Conservation (phyloP, 305 asterid genomes). For the Fraxinus sp. region DNA sequence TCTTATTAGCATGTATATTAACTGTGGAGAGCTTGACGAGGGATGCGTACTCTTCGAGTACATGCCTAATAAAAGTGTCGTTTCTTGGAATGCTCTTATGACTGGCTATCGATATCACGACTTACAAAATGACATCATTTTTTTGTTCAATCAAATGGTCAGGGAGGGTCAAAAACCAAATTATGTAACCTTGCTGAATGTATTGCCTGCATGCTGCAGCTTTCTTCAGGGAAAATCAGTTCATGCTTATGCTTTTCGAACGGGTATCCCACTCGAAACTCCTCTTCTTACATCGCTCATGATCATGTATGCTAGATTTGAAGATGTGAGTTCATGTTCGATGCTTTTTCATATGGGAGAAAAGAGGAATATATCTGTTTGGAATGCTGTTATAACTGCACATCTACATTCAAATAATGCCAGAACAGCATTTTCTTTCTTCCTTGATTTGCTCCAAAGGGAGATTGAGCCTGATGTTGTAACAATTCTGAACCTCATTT, state of each 20-base stretch:
- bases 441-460: slow-evolving; percentile 34
- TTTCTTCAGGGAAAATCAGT: slow-evolving; percentile 45
- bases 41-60: slow-evolving; percentile 43
- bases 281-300: slow-evolving; percentile 59
- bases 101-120: slow-evolving; percentile 49
- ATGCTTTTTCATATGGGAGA: slow-evolving; percentile 45
- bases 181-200: slow-evolving; percentile 49
- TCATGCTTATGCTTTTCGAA: slow-evolving; percentile 49
- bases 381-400: slow-evolving; percentile 64
- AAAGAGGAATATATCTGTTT: slow-evolving; percentile 42
- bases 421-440: slow-evolving; percentile 39
- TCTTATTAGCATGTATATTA: slow-evolving; percentile 61
- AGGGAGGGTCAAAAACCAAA: slow-evolving; percentile 43
- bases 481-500: slow-evolving; percentile 46
- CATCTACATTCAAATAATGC: slow-evolving; percentile 30
- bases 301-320: slow-evolving; percentile 53
- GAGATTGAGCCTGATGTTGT: slow-evolving; percentile 41
- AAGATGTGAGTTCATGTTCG: slow-evolving; percentile 29
- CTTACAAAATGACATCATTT: slow-evolving; percentile 32
- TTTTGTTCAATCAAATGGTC: slow-evolving; percentile 42
- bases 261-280: slow-evolving; percentile 35
- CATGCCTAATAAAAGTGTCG: slow-evolving; percentile 42
- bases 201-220: slow-evolving; percentile 44
- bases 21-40: slow-evolving; percentile 43
- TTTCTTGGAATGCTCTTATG: slow-evolving; percentile 71